phyloP scores from a whole-genome alignment of 2,329 filamentous ascomycete species.

The Fusarium globosum region DNA sequence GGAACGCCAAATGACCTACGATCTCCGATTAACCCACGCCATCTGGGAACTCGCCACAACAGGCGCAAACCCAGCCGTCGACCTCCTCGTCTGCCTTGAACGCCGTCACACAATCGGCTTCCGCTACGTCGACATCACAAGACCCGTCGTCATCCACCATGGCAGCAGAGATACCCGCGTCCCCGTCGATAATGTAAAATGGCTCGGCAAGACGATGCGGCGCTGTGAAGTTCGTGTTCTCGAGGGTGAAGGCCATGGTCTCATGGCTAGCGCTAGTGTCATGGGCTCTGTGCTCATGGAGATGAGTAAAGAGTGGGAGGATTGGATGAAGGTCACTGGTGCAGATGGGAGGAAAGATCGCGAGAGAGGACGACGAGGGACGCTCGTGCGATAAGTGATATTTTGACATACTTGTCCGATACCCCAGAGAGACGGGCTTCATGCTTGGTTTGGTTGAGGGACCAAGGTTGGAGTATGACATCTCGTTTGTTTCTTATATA shows the following conservation, averaged over 20 bases:
- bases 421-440: conserved; percentile 23
- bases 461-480: background rate
- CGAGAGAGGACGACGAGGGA: conserved; percentile 47
- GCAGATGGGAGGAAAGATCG: conserved; percentile 50
- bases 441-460: background rate
- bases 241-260: conserved; percentile 90
- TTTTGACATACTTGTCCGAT: background rate
- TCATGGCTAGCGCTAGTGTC: conserved; percentile 93
- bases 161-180: conserved; percentile 91
- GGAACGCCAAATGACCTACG: conserved; percentile 80
- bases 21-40: conserved; percentile 85
- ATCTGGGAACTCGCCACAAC: conserved; percentile 95
- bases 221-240: conserved; percentile 91
- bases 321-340: conserved; percentile 76
- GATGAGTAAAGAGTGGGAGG: conserved; percentile 93
- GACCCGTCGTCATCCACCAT: conserved; percentile 92
- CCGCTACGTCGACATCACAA: conserved; percentile 94
- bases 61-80: conserved; percentile 92
- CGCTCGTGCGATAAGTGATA: conserved; percentile 30
- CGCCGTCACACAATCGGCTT: conserved; percentile 93
- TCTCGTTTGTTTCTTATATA: conserved; percentile 34
- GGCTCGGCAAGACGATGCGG: conserved; percentile 94
- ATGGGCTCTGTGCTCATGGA: conserved; percentile 97
- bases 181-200: conserved; percentile 92
- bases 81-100: conserved; percentile 92